These are phyloP conservation scores for Rhizopus arrhizus DNA, from an alignment of 371 early-diverging fungal genomes.

Conservation along the genomic window DNA sequence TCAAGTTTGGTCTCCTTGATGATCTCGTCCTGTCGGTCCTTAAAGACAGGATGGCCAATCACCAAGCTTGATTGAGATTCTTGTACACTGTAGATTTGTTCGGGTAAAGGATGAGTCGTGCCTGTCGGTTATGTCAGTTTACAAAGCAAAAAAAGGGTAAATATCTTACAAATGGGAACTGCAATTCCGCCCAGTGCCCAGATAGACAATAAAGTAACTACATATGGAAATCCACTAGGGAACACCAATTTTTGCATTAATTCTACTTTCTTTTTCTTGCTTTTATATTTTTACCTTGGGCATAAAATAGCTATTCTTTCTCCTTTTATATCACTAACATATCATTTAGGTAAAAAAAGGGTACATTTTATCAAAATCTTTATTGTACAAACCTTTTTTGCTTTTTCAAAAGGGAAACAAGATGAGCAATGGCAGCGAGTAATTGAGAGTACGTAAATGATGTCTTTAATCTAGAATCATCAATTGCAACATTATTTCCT, in stretches of 20 bases:
- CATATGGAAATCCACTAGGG: conserved; percentile 66
- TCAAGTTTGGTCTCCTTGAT: conserved; percentile 14
- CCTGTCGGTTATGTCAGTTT: conserved; percentile 28
- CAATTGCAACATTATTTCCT: conserved; percentile 34
- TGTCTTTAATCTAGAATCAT: conserved; percentile 29
- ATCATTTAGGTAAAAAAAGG: neutral
- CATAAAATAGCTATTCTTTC: conserved; percentile 73
- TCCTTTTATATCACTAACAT: conserved; percentile 50
- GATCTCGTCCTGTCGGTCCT: conserved; percentile 31
- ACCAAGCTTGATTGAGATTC: conserved; percentile 60
- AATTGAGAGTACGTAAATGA: conserved; percentile 36
- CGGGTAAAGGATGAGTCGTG: conserved; percentile 66
- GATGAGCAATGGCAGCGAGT: conserved; percentile 29
- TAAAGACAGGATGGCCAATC: conserved; percentile 44
- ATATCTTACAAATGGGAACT: conserved; percentile 73
- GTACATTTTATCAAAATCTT: neutral
- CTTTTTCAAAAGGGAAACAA: neutral
- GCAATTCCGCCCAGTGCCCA: conserved; percentile 81
- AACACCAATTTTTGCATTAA: neutral
- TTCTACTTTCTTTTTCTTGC: neutral
- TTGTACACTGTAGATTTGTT: conserved; percentile 64
- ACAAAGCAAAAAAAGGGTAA: neutral
- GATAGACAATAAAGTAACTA: conserved; percentile 71
- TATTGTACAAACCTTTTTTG: neutral
- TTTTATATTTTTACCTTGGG: conserved; percentile 49